A percentile compares a stretch with the other conserved stretches of the same genome.
These are phyloP conservation scores for Gardenia jasminoides DNA, from an alignment of 257 asterid genomes.

Conservation along the genomic window DNA sequence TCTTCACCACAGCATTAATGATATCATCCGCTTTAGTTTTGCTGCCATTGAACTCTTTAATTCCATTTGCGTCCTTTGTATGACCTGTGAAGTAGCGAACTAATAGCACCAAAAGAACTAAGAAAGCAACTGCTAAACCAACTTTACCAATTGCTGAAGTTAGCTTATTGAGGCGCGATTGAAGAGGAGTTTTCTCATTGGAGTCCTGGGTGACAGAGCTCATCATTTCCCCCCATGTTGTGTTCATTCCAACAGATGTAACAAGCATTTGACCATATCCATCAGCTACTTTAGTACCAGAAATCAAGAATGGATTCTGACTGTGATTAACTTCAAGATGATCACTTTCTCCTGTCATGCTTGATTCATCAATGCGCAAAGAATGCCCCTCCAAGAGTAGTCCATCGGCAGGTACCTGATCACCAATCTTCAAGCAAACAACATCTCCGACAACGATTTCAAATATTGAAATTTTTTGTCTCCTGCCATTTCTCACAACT, in stretches of 20 bases:
- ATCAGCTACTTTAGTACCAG: conserved; percentile 42
- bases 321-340: conserved; percentile 26
- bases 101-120: conserved; percentile 43
- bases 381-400: conserved; percentile 41
- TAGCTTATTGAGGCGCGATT: conserved; percentile 41
- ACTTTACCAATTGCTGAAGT: conserved; percentile 45
- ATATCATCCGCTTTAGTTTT: conserved; percentile 35
- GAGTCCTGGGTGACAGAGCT: conserved; percentile 31
- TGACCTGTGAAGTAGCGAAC: conserved; percentile 47
- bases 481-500: conserved; percentile 34
- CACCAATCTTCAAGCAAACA: conserved; percentile 46
- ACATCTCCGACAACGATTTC: conserved; percentile 48
- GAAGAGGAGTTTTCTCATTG: conserved; percentile 50
- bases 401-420: conserved; percentile 53
- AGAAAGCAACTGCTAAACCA: conserved; percentile 45
- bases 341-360: conserved; percentile 46
- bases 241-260: conserved; percentile 43
- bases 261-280: conserved; percentile 49
- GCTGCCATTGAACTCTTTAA: conserved; percentile 29
- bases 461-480: conserved; percentile 33
- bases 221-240: conserved; percentile 60
- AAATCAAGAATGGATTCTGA: conserved; percentile 39
- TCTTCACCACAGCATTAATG: conserved; percentile 43
- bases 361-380: conserved; percentile 36
- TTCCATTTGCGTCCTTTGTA: conserved; percentile 35